phyloP scores from a whole-genome alignment of 2,329 filamentous ascomycete species.

The Trichoderma koningiopsis region DNA sequence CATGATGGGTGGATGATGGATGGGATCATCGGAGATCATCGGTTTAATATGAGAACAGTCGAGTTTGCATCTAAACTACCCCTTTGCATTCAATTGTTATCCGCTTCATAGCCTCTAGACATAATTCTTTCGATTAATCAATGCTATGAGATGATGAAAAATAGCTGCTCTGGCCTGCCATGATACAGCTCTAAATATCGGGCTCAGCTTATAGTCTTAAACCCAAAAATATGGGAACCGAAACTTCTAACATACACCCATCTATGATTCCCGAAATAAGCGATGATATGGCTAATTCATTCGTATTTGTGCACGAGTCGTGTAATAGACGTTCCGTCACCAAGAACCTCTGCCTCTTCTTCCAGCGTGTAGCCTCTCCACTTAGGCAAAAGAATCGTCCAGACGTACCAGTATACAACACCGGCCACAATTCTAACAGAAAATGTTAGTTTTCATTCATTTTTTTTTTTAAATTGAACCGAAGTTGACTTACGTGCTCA shows the following conservation, averaged over 20 bases:
- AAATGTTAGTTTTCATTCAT: not conserved
- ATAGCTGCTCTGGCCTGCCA: not conserved
- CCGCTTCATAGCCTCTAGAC: not conserved
- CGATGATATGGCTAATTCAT: not conserved
- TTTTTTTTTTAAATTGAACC: not conserved
- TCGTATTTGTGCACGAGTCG: conserved; percentile 47
- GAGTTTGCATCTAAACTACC: not conserved
- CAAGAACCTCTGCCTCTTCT: conserved; percentile 60
- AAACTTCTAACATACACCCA: not conserved
- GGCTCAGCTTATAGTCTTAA: not conserved
- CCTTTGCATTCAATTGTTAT: not conserved
- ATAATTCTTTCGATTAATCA: not conserved
- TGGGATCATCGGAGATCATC: not conserved
- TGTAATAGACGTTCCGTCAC: conserved; percentile 69
- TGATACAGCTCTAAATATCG: not conserved
- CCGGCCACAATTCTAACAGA: conserved; percentile 56
- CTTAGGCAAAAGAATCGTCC: conserved; percentile 62
- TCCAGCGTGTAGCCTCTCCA: conserved; percentile 63
- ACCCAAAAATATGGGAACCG: not conserved
- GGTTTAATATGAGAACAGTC: not conserved
- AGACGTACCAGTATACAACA: conserved; percentile 68
- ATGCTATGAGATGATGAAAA: not conserved
- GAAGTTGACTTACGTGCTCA: conserved; percentile 50
- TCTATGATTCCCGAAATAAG: not conserved
- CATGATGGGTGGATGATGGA: not conserved